Base-by-base conservation (phyloP, 2,329 filamentous ascomycete genomes). In the Paracamarosporium sp. region DNA sequence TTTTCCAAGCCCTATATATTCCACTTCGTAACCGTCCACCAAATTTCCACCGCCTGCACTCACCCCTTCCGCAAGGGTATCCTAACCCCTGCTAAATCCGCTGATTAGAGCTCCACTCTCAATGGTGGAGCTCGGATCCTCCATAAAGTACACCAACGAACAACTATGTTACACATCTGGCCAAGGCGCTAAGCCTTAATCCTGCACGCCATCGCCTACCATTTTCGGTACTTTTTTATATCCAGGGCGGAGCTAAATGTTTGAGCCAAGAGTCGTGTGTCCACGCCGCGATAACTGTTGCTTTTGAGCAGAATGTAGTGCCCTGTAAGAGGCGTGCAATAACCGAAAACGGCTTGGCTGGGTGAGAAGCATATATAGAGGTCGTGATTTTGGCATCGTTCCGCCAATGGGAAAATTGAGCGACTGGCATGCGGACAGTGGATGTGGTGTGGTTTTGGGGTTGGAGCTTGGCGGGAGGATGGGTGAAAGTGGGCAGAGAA, bases 171-270 rank as follows among this genome's bases (percentile, higher is more conserved):
- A n/a, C 25, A 31, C 27, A 20, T 8, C 4, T 5, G 20, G 43
- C 43, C 43, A 46, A 46, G 43, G 15, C 43, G 24, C 27, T 20
- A 31, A 30, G 43, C 43, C 27, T 6, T 22, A 46, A 20, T 9
- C 12, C 15, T 22, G 8, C n/a, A 17, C 24, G 8, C 7, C 7
- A 3, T 20, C 17, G 13, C 3, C 25, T 46, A 27, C 43, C 13
- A n/a, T 17, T 8, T 31, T 31, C n/a, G 13, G 27, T 28, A n/a
- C 13, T 17, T 31, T 6, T 22, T 46, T 31, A 20, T 31, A 20
- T 31, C 41, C 53, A 48, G 55, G 60, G 55, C 43, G 25, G 35
- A 47, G 57, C 57, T 57, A 52, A 55, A 38, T 30, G 62, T 65
- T 62, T 66, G 60, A 62, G 43, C 43, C 43, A 46, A 45, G 41